Conservation (phyloP, 2,329 filamentous ascomycete species). For the Hypoxylon sp. region DNA sequence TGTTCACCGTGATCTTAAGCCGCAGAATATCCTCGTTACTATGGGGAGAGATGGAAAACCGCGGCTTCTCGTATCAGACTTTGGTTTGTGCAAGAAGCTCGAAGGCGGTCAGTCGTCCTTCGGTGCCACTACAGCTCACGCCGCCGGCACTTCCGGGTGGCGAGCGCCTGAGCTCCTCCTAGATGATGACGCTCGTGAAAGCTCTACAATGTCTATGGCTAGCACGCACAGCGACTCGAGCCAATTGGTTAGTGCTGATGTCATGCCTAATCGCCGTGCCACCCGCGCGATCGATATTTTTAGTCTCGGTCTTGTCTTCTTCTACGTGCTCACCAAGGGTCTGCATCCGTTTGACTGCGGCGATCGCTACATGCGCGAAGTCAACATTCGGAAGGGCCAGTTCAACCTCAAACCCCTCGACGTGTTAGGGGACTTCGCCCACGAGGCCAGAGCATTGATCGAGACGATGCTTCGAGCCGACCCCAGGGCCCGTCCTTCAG, state of each 20-base stretch:
- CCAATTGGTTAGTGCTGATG: constrained; percentile 70
- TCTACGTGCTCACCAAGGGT: constrained; percentile 95
- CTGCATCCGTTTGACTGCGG: constrained; percentile 95
- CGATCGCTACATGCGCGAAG: constrained; percentile 94
- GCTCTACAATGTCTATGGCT: constrained; percentile 59
- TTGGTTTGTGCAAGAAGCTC: constrained; percentile 96
- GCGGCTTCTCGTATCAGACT: constrained; percentile 95
- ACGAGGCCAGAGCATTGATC: constrained; percentile 90
- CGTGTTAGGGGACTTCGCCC: constrained; percentile 84
- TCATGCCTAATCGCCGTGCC: constrained; percentile 80
- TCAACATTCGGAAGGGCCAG: constrained; percentile 94
- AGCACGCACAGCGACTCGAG: constrained; percentile 74
- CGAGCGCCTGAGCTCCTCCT: constrained; percentile 93
- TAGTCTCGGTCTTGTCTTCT: constrained; percentile 97
- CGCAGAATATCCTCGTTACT: constrained; percentile 94
- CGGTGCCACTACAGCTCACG: constrained; percentile 92
- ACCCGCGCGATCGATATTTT: constrained; percentile 98
- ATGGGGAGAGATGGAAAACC: constrained; percentile 78
- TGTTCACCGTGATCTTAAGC: constrained; percentile 96
- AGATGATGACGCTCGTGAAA: constrained; percentile 77
- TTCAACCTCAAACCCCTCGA: constrained; percentile 80
- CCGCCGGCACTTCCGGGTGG: constrained; percentile 95
- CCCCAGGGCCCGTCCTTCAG: constrained; percentile 68
- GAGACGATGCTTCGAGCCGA: constrained; percentile 81
- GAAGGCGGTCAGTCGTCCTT: constrained; percentile 96